Conservation (phyloP, 768 basidiomycete genomes). For the Termitomyces bulborhizus region DNA sequence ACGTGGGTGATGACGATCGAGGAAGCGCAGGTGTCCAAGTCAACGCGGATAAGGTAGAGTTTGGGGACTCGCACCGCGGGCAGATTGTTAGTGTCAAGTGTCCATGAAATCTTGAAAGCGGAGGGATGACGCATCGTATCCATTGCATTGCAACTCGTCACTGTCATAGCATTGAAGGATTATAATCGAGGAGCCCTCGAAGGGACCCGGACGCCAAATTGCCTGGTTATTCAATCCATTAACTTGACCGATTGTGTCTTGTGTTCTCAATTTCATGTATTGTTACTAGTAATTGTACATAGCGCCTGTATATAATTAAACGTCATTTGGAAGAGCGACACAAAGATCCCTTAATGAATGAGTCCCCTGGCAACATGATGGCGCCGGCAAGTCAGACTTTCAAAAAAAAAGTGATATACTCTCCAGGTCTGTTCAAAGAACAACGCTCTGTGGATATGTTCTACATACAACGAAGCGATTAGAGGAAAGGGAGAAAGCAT, state of each 20-base stretch:
- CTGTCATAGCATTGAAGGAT: neutral
- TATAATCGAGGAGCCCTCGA: neutral
- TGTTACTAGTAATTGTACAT: neutral
- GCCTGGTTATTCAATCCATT: neutral
- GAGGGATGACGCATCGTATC: neutral
- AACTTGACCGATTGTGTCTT: neutral
- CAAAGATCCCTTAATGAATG: neutral
- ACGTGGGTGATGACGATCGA: slow-evolving; percentile 17
- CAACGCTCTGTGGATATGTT: neutral
- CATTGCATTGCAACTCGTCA: neutral
- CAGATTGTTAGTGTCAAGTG: slow-evolving; percentile 50
- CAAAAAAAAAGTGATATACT: neutral
- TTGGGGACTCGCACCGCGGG: slow-evolving; percentile 52
- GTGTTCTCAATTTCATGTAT: neutral
- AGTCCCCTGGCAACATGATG: neutral
- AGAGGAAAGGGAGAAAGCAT: neutral
- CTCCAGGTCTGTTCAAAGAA: neutral
- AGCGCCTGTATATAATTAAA: neutral
- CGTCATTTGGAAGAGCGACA: neutral
- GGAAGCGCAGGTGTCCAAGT: slow-evolving; percentile 12
- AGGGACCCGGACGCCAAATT: too few species aligned
- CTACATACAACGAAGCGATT: neutral
- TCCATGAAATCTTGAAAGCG: neutral
- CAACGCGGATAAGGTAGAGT: slow-evolving; percentile 29
- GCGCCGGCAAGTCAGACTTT: neutral